Percentiles rank a stretch among this genome's conserved stretches.
phyloP scores from a whole-genome alignment of 495 filamentous ascomycete species.

The Aspergillus biplanus region DNA sequence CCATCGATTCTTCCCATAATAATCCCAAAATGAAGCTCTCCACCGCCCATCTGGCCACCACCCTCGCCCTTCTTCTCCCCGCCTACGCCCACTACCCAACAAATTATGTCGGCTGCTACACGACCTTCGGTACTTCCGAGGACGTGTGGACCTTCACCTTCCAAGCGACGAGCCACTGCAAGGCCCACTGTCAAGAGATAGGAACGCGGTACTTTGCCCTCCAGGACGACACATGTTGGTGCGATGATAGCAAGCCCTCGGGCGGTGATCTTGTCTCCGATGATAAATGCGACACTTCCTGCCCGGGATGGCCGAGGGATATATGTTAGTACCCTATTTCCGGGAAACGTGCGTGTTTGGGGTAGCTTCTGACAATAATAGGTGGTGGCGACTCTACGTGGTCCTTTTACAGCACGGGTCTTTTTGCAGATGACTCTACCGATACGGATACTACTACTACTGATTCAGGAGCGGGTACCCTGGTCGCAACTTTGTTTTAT shows the following conservation, averaged over 20 bases:
- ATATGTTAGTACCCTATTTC: conserved; percentile 6
- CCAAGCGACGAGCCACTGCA: conserved; percentile 1
- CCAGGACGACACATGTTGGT: conserved; percentile 12
- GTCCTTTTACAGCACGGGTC: conserved; percentile 7
- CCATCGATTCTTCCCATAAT: no score
- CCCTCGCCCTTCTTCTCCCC: background rate
- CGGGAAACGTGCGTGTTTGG: background rate
- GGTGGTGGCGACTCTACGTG: conserved; percentile 8
- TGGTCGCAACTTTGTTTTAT: no score
- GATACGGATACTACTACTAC: background rate
- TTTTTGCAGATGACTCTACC: background rate
- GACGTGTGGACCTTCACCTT: conserved; percentile 6
- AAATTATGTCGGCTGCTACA: conserved; percentile 13
- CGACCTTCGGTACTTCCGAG: background rate
- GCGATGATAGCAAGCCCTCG: conserved; percentile 1
- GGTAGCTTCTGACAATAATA: background rate
- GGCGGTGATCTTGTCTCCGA: background rate
- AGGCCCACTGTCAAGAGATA: background rate
- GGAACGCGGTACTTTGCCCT: background rate
- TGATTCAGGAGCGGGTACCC: no score
- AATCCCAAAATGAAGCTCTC: background rate
- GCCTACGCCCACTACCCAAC: background rate
- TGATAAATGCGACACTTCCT: conserved; percentile 4
- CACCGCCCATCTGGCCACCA: background rate
- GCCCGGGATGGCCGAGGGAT: conserved; percentile 4